Conservation (phyloP, 495 filamentous ascomycete species). For the Antarctomyces pellizariae region DNA sequence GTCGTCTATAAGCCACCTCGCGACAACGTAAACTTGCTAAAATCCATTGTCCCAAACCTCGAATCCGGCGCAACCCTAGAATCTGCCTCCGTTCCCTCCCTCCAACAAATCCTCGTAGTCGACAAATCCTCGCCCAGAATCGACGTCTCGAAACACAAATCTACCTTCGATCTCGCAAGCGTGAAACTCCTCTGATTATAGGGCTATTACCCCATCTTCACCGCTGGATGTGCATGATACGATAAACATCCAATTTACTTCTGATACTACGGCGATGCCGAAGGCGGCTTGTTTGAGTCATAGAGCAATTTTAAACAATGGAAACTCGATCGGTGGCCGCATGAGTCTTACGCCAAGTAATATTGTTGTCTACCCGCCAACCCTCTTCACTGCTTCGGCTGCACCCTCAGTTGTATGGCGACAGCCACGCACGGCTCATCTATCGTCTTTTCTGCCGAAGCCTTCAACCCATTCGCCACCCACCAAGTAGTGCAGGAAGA, state of each 20-base stretch:
- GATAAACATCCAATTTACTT: conserved; percentile 93
- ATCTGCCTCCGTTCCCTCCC: conserved; percentile 40
- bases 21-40: conserved; percentile 45
- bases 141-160: conserved; percentile 20
- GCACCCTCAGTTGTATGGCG: conserved; percentile 81
- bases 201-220: conserved; percentile 3
- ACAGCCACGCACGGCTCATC: conserved; percentile 67
- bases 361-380: conserved; percentile 65
- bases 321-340: conserved; percentile 51
- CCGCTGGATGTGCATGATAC: conserved; percentile 42
- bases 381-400: conserved; percentile 90
- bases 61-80: conserved; percentile 26
- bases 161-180: conserved; percentile 12
- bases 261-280: conserved; percentile 69
- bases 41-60: conserved; percentile 38
- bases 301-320: conserved; percentile 73
- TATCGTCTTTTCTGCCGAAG: conserved; percentile 71
- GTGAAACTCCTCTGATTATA: conserved; percentile 5
- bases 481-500: conserved; percentile 52
- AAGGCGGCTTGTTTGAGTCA: conserved; percentile 87
- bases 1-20: conserved; percentile 52
- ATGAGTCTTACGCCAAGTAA: conserved; percentile 57
- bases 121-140: conserved; percentile 54
- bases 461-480: conserved; percentile 58
- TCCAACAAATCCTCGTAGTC: conserved; percentile 48